Conservation (phyloP, 2,329 filamentous ascomycete species). For the Pestalotiopsis sp. region DNA sequence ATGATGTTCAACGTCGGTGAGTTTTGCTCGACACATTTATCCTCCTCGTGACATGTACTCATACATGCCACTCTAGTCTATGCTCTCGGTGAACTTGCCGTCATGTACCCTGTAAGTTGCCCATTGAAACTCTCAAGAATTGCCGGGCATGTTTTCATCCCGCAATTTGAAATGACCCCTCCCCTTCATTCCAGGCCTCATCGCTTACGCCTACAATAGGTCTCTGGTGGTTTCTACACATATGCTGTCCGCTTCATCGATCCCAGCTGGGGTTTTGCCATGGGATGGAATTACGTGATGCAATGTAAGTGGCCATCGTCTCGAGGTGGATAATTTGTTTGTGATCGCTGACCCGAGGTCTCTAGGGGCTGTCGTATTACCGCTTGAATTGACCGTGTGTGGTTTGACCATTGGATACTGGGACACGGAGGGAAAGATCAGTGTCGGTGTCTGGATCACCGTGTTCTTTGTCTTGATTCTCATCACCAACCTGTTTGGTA, state of each 20-base stretch:
- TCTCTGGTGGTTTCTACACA: conserved; percentile 55
- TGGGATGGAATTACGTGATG: conserved; percentile 48
- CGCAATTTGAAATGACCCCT: neutral
- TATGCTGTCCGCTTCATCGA: conserved; percentile 55
- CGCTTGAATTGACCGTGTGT: conserved; percentile 52
- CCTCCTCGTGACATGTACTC: neutral
- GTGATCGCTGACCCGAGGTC: neutral
- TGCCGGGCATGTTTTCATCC: neutral
- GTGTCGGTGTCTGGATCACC: conserved; percentile 57
- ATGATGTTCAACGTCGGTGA: conserved; percentile 62
- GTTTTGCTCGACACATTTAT: conserved; percentile 4
- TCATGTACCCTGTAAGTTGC: conserved; percentile 43
- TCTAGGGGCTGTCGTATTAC: conserved; percentile 46
- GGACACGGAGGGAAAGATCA: conserved; percentile 42
- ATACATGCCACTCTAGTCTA: conserved; percentile 42
- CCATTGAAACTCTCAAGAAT: neutral
- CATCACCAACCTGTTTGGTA: conserved; percentile 59
- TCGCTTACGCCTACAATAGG: conserved; percentile 13
- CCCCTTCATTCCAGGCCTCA: neutral
- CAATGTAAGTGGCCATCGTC: conserved; percentile 34
- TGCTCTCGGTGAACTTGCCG: conserved; percentile 56
- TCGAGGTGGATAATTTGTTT: too few species aligned
- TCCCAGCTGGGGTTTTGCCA: conserved; percentile 48
- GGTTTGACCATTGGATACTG: conserved; percentile 52
- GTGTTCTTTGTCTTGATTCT: conserved; percentile 57